These are phyloP conservation scores for Ceratobasidium papillatum DNA, from an alignment of 1,284 basidiomycete genomes.

Conservation along the genomic window DNA sequence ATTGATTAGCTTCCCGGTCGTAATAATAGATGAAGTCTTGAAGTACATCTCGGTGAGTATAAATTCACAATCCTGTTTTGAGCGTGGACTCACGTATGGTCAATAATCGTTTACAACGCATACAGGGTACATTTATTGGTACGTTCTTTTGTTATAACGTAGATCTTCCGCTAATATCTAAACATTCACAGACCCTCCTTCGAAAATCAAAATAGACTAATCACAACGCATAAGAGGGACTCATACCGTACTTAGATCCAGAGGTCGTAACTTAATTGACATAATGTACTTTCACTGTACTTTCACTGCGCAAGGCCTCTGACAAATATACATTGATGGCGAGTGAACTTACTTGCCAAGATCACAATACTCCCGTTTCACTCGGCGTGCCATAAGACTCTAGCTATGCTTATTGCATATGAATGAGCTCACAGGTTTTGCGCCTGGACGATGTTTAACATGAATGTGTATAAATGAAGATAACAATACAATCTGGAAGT, in stretches of 20 bases:
- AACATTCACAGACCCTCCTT: conserved; percentile 26
- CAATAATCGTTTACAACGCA: not conserved
- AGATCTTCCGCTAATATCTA: not conserved
- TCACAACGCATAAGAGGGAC: not conserved
- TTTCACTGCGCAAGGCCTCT: too few species aligned
- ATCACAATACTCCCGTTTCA: not conserved
- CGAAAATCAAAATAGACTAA: conserved; percentile 38
- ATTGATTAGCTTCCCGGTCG: conserved; percentile 85
- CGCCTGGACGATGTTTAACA: not conserved
- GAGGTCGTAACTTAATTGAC: not conserved
- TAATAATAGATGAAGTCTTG: conserved; percentile 90
- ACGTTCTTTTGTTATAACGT: not conserved
- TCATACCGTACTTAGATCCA: not conserved
- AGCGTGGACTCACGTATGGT: not conserved
- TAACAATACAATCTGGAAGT: conserved; percentile 11
- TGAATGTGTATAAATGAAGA: not conserved
- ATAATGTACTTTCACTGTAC: not conserved
- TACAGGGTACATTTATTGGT: conserved; percentile 37
- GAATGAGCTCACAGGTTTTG: too few species aligned
- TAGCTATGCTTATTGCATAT: too few species aligned
- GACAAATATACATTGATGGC: not conserved
- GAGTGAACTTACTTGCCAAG: not conserved
- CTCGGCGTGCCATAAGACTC: not conserved
- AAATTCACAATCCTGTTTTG: conserved; percentile 6
- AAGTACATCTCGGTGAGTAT: conserved; percentile 80